Percentiles rank a stretch among this genome's conserved stretches.
phyloP scores from a whole-genome alignment of 306 rosid species.

The cucumber (Cucumis sativus) region Cucumber_9930_V3 NC_026655.2:26010501-26011000 shows the following conservation, averaged over 20 bases:
- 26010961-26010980: not conserved
- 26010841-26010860: not conserved
- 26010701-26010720: conserved; percentile 50
- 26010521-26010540: conserved; percentile 6
- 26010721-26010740: conserved; percentile 39
- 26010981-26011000: not conserved
- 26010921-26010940: conserved; percentile 14
- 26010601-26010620: not conserved
- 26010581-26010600: not conserved
- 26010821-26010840: not conserved
- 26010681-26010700: conserved; percentile 89
- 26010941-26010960: not conserved
- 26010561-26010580: conserved; percentile 19
- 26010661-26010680: conserved; percentile 63
- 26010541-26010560: conserved; percentile 19
- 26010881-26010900: conserved; percentile 9
- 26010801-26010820: not conserved
- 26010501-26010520: conserved; percentile 2
- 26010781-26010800: not conserved
- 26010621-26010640: not conserved
- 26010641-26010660: not conserved
- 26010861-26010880: not conserved
- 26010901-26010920: conserved; percentile 33
- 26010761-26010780: not conserved
- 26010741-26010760: conserved; percentile 28